These are phyloP conservation scores for Epichloe uncinata DNA, from an alignment of 2,329 filamentous ascomycete species.

Conservation along the genomic window DNA sequence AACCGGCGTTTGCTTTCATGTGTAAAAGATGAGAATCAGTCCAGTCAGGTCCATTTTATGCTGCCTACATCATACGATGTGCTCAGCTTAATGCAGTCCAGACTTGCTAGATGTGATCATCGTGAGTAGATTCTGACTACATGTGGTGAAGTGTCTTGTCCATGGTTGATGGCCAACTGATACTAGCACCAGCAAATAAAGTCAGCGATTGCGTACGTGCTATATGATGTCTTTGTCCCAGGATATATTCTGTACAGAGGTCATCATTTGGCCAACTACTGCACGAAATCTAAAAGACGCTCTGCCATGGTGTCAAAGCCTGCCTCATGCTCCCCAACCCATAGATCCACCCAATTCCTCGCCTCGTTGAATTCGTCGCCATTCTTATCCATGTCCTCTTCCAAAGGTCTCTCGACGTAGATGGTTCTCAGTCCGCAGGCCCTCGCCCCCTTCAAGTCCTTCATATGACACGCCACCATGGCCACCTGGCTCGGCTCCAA, in stretches of 20 bases:
- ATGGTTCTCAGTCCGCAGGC: conserved; percentile 52
- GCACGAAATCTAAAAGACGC: conserved; percentile 12
- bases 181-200: too few species aligned
- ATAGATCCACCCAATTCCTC: conserved; percentile 29
- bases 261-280: background rate
- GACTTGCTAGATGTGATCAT: too few species aligned
- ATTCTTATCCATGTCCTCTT: conserved; percentile 48
- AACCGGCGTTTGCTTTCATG: too few species aligned
- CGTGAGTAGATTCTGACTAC: too few species aligned
- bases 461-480: conserved; percentile 66
- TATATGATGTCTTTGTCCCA: background rate
- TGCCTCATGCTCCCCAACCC: conserved; percentile 20
- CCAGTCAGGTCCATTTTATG: too few species aligned
- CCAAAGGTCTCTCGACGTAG: conserved; percentile 55
- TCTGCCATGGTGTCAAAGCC: conserved; percentile 20
- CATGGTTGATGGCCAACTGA: too few species aligned
- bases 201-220: too few species aligned
- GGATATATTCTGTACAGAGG: background rate
- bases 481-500: conserved; percentile 48
- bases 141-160: too few species aligned
- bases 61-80: too few species aligned
- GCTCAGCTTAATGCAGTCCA: too few species aligned
- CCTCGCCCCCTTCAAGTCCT: conserved; percentile 54
- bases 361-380: conserved; percentile 37
- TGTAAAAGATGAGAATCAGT: too few species aligned